These are phyloP conservation scores for Helotiales sp. DNA, from an alignment of 2,329 filamentous ascomycete genomes.

Conservation along the genomic window DNA sequence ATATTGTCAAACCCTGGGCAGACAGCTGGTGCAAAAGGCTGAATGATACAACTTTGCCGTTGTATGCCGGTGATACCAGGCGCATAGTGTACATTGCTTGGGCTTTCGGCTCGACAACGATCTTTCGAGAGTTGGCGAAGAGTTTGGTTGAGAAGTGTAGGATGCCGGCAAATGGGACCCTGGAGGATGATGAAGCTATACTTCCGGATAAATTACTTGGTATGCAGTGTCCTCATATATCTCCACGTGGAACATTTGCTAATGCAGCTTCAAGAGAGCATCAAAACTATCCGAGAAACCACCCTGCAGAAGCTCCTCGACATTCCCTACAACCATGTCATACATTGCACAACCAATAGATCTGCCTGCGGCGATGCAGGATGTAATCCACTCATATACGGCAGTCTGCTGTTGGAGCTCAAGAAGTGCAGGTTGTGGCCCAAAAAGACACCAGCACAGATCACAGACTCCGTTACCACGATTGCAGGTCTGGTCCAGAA, in stretches of 20 bases:
- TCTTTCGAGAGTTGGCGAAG: neutral
- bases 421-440: neutral
- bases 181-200: neutral
- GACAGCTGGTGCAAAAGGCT: neutral
- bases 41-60: neutral
- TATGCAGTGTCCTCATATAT: neutral
- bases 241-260: neutral
- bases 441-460: neutral
- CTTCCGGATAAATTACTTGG: neutral
- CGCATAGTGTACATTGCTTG: neutral
- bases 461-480: neutral
- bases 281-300: neutral
- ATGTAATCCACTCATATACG: neutral
- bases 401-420: neutral
- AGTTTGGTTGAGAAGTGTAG: neutral
- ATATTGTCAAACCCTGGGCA: neutral
- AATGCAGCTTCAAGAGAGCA: neutral
- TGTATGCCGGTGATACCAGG: neutral
- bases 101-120: neutral
- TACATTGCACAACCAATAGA: neutral
- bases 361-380: neutral
- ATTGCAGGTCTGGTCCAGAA: neutral
- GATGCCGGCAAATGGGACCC: neutral
- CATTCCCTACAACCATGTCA: neutral
- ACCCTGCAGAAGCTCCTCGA: neutral